A percentile compares a stretch with the other conserved stretches of the same genome.
These are phyloP conservation scores for Trichoderma asperelloides DNA, from an alignment of 495 filamentous ascomycete species.

Conservation along the genomic window DNA sequence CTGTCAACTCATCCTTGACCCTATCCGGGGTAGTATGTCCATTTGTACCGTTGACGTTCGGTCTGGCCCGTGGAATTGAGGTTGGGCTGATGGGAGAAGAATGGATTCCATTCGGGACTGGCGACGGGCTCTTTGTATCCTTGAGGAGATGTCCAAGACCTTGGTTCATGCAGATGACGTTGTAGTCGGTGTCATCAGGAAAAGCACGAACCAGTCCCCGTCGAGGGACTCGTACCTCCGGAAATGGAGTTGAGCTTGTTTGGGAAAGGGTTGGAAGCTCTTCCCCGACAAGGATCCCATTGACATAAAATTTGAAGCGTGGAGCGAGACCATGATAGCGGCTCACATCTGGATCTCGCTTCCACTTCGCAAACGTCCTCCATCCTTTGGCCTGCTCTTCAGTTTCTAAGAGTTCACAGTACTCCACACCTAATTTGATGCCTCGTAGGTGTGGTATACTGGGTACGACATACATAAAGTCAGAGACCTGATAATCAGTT, in stretches of 20 bases:
- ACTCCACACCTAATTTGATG: constrained; percentile 45
- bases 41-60: constrained; percentile 23
- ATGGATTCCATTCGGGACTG: constrained; percentile 27
- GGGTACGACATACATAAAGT: constrained; percentile 65
- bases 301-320: constrained; percentile 37
- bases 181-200: constrained; percentile 39
- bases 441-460: constrained; percentile 60
- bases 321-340: constrained; percentile 30
- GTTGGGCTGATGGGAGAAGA: constrained; percentile 21
- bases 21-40: background rate
- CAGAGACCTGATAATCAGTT: constrained; percentile 44
- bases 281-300: constrained; percentile 36
- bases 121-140: constrained; percentile 16
- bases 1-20: background rate
- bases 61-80: constrained; percentile 18
- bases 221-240: constrained; percentile 35
- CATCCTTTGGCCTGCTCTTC: constrained; percentile 29
- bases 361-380: constrained; percentile 39
- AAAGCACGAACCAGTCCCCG: constrained; percentile 33
- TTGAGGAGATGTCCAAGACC: constrained; percentile 30
- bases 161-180: constrained; percentile 36
- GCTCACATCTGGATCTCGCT: constrained; percentile 38
- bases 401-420: constrained; percentile 41
- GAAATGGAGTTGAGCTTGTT: constrained; percentile 36
- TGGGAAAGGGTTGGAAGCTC: constrained; percentile 24